Conservation (phyloP, 2,329 filamentous ascomycete species). For the Coccinonectria pachysandricola region DNA sequence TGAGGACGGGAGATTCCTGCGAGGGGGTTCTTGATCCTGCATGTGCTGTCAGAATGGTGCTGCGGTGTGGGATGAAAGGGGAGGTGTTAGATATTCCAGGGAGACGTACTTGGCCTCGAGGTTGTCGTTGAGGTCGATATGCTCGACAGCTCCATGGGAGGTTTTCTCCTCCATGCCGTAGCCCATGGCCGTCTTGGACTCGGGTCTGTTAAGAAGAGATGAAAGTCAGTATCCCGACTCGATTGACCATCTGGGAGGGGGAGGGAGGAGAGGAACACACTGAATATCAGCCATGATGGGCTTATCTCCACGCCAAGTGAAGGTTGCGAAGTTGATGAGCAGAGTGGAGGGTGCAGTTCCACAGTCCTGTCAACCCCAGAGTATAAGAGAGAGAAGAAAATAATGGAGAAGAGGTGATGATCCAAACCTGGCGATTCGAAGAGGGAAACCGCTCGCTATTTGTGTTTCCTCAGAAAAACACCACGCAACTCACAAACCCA, state of each 20-base stretch:
- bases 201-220: too few species aligned
- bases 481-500: too few species aligned
- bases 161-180: conserved; percentile 19
- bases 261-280: too few species aligned
- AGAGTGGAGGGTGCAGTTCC: too few species aligned
- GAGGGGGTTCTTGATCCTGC: conserved; percentile 36
- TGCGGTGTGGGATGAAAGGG: neutral
- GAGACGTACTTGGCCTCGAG: conserved; percentile 32
- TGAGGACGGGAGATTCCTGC: conserved; percentile 38
- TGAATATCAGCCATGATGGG: conserved; percentile 15
- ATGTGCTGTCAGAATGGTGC: conserved; percentile 1
- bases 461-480: conserved; percentile 2
- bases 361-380: too few species aligned
- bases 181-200: conserved; percentile 6
- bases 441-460: conserved; percentile 3
- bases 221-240: conserved; percentile 1
- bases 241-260: neutral
- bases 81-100: neutral
- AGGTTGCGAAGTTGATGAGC: too few species aligned
- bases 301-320: too few species aligned
- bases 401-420: conserved; percentile 4
- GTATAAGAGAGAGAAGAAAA: conserved; percentile 1
- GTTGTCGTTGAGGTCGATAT: conserved; percentile 28
- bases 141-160: conserved; percentile 15
- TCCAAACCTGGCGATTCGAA: conserved; percentile 2